Evolutionary conservation across 805 yeast species (phyloP), one percentile per base, ranked within the genome.

Genomic region (Spencermartinsiella europaea): DNA sequence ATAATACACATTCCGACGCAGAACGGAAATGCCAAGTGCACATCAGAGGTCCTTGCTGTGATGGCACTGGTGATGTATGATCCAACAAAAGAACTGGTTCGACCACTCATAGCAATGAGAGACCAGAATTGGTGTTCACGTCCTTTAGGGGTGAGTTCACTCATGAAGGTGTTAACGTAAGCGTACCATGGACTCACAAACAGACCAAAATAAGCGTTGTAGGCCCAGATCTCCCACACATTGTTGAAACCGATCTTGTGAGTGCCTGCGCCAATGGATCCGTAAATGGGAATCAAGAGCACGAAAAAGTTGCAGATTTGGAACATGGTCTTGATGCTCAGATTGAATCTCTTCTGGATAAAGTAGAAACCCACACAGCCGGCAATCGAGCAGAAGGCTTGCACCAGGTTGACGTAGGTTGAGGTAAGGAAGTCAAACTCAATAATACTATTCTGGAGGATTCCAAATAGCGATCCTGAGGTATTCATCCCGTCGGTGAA

Each of bases 1-100:
- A 45, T 39, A 42, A 45, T 8, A 21, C 49, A 46, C 49, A 46
- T 46, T 22, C 48, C 49, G n/a, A 46, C 21, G 37, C 49, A 46
- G 34, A 46, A 46, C 15, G 44, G 40, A 19, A 46, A 46, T 21
- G 49, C 48, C 19, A 43, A 44, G 25, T 46, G 49, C 10, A 36
- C 42, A 22, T 46, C 48, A 14, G 49, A 46, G 22, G 49, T 46
- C 22, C 20, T 42, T 14, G 45, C 49, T 20, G 52, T 46, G 41
- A 49, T 49, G 4, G 52, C 52, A 37, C 46, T 40, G 15, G 52
- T 49, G 28, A 49, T 34, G 33, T 41, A 49, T 8, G 49, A 39
- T 12, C 52, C 52, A 16, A 49, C 46, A 38, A 42, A 49, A n/a
- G 47, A 41, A 3, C 49, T 45, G n/a, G 52, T 49, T 20, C 46